Conservation (phyloP, 805 yeast species). For the Jamesozyma rosinii region DNA sequence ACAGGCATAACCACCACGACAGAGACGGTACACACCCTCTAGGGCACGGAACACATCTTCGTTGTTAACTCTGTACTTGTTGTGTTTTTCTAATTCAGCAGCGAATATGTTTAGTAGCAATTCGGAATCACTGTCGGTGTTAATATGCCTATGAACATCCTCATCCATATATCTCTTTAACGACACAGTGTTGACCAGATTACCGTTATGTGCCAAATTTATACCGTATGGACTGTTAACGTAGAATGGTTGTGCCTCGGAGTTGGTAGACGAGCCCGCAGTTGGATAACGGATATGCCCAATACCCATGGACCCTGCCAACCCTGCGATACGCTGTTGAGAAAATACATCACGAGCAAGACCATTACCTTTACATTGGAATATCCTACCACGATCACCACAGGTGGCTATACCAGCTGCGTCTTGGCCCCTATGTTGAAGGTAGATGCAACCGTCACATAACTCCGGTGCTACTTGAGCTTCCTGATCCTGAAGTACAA, state of each 20-base stretch:
- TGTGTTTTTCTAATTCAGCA: constrained; percentile 78
- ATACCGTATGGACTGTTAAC: constrained; percentile 96
- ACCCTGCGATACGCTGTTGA: constrained; percentile 60
- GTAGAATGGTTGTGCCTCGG: constrained; percentile 97
- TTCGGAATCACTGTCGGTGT: constrained; percentile 95
- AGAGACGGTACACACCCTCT: constrained; percentile 65
- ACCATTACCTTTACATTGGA: constrained; percentile 97
- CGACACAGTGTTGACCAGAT: constrained; percentile 77
- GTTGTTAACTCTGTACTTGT: constrained; percentile 87
- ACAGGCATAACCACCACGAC: constrained; percentile 97
- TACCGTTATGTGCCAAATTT: constrained; percentile 86
- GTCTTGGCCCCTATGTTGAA: constrained; percentile 97
- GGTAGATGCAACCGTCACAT: constrained; percentile 82
- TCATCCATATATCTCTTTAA: constrained; percentile 78
- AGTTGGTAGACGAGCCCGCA: constrained; percentile 89
- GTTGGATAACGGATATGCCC: constrained; percentile 95
- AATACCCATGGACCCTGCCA: constrained; percentile 91
- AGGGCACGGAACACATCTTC: constrained; percentile 82
- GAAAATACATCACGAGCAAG: constrained; percentile 98
- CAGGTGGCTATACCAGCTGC: constrained; percentile 99
- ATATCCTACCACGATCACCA: constrained; percentile 84
- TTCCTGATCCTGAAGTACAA: constrained; percentile 67
- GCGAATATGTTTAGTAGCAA: constrained; percentile 84
- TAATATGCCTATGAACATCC: constrained; percentile 91
- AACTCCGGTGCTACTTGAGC: constrained; percentile 78